Percentiles rank a stretch among this genome's conserved stretches.
Conservation (phyloP, 805 yeast genomes). For the Wickerhamiella kurtzmanii region DNA sequence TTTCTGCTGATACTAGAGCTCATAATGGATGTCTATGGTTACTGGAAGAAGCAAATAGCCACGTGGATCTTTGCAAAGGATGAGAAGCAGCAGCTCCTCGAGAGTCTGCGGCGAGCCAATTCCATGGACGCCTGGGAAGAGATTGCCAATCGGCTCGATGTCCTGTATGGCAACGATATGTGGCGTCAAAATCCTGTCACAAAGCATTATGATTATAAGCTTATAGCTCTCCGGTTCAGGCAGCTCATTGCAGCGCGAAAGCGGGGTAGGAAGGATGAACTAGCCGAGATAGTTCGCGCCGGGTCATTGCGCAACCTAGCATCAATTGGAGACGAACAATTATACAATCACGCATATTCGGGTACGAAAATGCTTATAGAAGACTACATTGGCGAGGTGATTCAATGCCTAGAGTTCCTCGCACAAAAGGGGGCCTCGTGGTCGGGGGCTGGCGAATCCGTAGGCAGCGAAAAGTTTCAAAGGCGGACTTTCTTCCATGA, state of each 20-base stretch:
- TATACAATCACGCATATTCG: slow-evolving; percentile 67
- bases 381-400: slow-evolving; percentile 66
- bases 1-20: slow-evolving; percentile 10
- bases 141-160: slow-evolving; percentile 33
- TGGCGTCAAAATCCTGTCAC: slow-evolving; percentile 70
- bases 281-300: slow-evolving; percentile 55
- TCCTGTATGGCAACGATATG: slow-evolving; percentile 28
- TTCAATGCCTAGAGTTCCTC: slow-evolving; percentile 50
- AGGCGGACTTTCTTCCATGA: slow-evolving; percentile 54
- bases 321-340: slow-evolving; percentile 64
- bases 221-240: slow-evolving; percentile 62
- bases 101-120: slow-evolving; percentile 29
- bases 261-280: slow-evolving; percentile 18
- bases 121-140: slow-evolving; percentile 59
- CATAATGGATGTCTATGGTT: slow-evolving; percentile 17
- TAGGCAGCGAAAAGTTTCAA: slow-evolving; percentile 17
- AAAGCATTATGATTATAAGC: slow-evolving; percentile 65
- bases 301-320: slow-evolving; percentile 86
- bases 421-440: slow-evolving; percentile 27
- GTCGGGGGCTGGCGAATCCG: slow-evolving; percentile 7
- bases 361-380: slow-evolving; percentile 88
- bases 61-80: slow-evolving; percentile 13
- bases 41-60: slow-evolving; percentile 18
- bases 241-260: slow-evolving; percentile 46
- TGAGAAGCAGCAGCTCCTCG: slow-evolving; percentile 18